Evolutionary conservation across 768 basidiomycete genomes (phyloP), one percentile per base, ranked within the genome.

Genomic region (Suillus variegatus): DNA sequence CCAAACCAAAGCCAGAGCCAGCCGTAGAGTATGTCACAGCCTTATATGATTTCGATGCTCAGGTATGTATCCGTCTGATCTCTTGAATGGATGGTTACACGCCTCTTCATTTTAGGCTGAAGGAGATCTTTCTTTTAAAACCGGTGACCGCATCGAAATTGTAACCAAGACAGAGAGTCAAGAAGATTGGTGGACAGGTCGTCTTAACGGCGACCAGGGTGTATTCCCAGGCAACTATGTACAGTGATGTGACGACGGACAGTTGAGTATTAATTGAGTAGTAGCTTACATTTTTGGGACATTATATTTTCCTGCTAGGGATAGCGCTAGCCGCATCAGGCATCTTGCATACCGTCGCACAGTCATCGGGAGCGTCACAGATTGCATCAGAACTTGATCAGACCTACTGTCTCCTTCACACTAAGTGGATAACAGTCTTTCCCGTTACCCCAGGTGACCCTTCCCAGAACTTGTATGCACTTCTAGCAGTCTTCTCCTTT

Each of bases 171-270:
- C 90, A 20, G 86, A 85, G 8, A 95, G 88, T 71, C 74, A 89
- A 35, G 94, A 99, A 74, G 96, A 99, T 74, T 98, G 96, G 96
- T 99, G 97, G 97, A 97, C 95, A 35, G 96, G 97, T 8, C 84
- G 86, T 71, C 62, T 97, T 69, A 88, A 93, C 68, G 95, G 95
- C 8, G 75, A 76, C 67, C 87, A 93, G 74, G 96, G 96, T 9
- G 91, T 95, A 18, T 98, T 98, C 79, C 97, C 96, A 63, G 93
- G 92, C 86, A 79, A 74, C 77, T 79, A 76, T 41, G 75, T 76
- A 25, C 76, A 78, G 61, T 73, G 58, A 66, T 47, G 25, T 35
- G 28, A 63, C 68, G 51, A 60, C 28, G 56, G 43, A 43, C 20
- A 36, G 49, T 25, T 43, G 60, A 64, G 28, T 61, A 36, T n/a